Percentiles rank a stretch among this genome's conserved stretches.
Evolutionary conservation across 2,329 filamentous ascomycete genomes (phyloP).

Genomic region (Ophiocordyceps camponoti-leonardi): DNA sequence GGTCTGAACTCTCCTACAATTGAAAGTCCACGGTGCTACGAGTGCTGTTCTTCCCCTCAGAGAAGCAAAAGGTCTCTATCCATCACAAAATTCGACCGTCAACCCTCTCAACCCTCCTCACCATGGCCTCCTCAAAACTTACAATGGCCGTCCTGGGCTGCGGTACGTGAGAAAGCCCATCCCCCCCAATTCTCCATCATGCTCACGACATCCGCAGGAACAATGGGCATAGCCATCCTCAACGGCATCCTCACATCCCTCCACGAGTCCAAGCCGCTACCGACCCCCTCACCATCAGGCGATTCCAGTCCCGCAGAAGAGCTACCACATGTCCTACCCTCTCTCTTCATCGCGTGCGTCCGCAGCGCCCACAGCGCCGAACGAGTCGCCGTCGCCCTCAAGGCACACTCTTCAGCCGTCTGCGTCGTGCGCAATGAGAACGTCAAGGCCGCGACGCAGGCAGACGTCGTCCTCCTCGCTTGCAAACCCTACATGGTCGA

Average conservation of each 20-base stretch:
- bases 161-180: slow-evolving; percentile 33
- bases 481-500: slow-evolving; percentile 68
- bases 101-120: not conserved
- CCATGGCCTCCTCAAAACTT: slow-evolving; percentile 22
- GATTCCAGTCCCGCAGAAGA: slow-evolving; percentile 27
- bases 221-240: slow-evolving; percentile 73
- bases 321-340: slow-evolving; percentile 43
- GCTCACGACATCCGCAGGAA: slow-evolving; percentile 31
- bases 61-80: not conserved
- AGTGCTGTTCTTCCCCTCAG: no score
- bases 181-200: no score
- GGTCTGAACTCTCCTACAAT: no score
- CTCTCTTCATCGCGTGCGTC: slow-evolving; percentile 68
- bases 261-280: slow-evolving; percentile 26
- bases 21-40: no score
- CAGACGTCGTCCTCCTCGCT: slow-evolving; percentile 58
- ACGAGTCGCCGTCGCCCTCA: slow-evolving; percentile 48
- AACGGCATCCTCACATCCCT: slow-evolving; percentile 63
- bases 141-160: slow-evolving; percentile 71
- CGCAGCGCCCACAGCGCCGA: slow-evolving; percentile 51
- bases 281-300: slow-evolving; percentile 21
- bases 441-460: slow-evolving; percentile 44
- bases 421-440: slow-evolving; percentile 58
- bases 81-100: no score
- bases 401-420: slow-evolving; percentile 42